Evolutionary conservation across 1,284 basidiomycete genomes (phyloP), one percentile per base, ranked within the genome.

Genomic region (Malassezia sp.): DNA sequence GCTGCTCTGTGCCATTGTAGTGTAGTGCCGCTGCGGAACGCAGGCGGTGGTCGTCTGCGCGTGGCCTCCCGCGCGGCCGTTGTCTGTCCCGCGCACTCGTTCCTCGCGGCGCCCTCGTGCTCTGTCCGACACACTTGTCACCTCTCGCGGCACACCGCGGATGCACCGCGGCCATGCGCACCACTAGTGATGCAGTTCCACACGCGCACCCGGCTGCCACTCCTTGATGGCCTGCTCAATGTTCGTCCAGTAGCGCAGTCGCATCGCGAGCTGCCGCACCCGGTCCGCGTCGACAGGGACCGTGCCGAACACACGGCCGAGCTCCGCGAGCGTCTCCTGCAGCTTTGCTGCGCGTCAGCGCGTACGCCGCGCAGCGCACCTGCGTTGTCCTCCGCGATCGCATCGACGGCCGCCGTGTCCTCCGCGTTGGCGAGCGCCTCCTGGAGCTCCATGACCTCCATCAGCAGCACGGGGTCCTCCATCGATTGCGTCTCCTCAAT

Each of bases 1-100:
- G n/a, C 71, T 77, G 18, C 60, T 75, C 8, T 71, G 73, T 42
- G 48, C 48, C 12, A 33, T 30, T 12, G 39, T 37, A 23, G 48
- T 50, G 23, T 43, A 49, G 39, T 17, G 15, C 14, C n/a, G n/a
- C n/a, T n/a, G n/a, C n/a, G n/a, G n/a, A n/a, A n/a, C n/a, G n/a
- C n/a, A n/a, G n/a, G n/a, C n/a, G n/a, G n/a, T n/a, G n/a, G n/a
- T n/a, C n/a, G n/a, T n/a, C n/a, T n/a, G n/a, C n/a, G n/a, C n/a
- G n/a, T n/a, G n/a, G n/a, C n/a, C n/a, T n/a, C n/a, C n/a, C n/a
- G n/a, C n/a, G n/a, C n/a, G n/a, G n/a, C n/a, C n/a, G n/a, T n/a
- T n/a, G n/a, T n/a, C n/a, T n/a, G n/a, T n/a, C n/a, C n/a, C n/a
- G n/a, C n/a, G n/a, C n/a, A n/a, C n/a, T n/a, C n/a, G n/a, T n/a